Conservation (phyloP, 2,329 filamentous ascomycete species). For the Bertia moriformis region DNA sequence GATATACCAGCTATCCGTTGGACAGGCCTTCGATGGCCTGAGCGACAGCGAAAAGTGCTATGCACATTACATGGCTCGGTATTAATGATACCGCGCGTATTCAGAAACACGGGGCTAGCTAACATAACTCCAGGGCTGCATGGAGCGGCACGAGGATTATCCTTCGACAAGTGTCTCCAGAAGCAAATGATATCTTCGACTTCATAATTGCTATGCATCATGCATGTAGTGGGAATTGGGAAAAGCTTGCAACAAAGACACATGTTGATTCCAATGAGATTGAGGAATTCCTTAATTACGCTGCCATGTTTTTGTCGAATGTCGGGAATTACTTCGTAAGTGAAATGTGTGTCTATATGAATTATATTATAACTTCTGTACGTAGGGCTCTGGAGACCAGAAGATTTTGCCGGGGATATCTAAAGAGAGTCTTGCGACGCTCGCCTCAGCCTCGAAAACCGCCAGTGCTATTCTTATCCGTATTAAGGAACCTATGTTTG, state of each 20-base stretch:
- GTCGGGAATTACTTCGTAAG: conserved; percentile 42
- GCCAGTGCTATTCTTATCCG: conserved; percentile 21
- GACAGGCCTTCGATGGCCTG: conserved; percentile 34
- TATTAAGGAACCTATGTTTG: conserved; percentile 28
- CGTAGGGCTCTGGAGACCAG: conserved; percentile 35
- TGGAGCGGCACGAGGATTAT: conserved; percentile 40
- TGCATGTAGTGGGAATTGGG: conserved; percentile 34
- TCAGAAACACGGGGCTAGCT: conserved; percentile 3
- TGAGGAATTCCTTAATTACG: conserved; percentile 35
- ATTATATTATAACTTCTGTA: conserved; percentile 3
- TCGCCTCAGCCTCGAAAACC: conserved; percentile 24
- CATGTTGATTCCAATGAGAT: conserved; percentile 26
- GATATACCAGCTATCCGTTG: not conserved
- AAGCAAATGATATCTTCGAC: conserved; percentile 40
- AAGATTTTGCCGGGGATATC: conserved; percentile 40
- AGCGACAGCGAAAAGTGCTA: conserved; percentile 43
- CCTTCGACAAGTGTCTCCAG: conserved; percentile 42
- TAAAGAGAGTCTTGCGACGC: conserved; percentile 20
- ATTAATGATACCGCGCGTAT: conserved; percentile 2
- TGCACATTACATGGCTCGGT: conserved; percentile 39
- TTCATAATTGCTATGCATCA: conserved; percentile 38
- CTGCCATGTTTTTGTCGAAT: conserved; percentile 41
- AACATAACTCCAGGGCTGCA: conserved; percentile 24
- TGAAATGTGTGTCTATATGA: too few relatives aligned
- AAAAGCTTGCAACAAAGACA: conserved; percentile 21